Percentiles rank a stretch among this genome's conserved stretches.
Conservation (phyloP, 2,329 filamentous ascomycete genomes). For the Penicillium decumbens region DNA sequence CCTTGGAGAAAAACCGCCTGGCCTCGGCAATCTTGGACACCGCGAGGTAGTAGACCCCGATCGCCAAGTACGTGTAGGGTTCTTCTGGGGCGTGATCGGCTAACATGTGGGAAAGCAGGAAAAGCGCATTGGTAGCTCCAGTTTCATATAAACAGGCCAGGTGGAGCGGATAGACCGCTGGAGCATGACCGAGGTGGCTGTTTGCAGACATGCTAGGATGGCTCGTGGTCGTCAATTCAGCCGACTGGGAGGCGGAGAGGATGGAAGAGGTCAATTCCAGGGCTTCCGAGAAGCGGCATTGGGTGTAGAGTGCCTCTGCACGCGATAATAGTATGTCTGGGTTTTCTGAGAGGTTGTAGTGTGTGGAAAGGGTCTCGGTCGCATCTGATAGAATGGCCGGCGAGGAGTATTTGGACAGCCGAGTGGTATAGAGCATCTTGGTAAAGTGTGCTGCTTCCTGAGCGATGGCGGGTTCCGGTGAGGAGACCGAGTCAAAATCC, state of each 20-base stretch:
- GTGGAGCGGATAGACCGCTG: constrained; percentile 75
- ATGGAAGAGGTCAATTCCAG: constrained; percentile 78
- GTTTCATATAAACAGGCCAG: constrained; percentile 88
- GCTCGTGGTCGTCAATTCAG: constrained; percentile 52
- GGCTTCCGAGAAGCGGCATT: constrained; percentile 87
- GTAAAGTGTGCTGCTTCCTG: constrained; percentile 92
- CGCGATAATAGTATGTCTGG: constrained; percentile 85
- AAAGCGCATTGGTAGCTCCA: constrained; percentile 78
- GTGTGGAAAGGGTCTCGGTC: constrained; percentile 84
- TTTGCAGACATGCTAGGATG: constrained; percentile 29
- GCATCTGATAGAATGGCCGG: constrained; percentile 76
- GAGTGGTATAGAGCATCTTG: constrained; percentile 91
- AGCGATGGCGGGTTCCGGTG: constrained; percentile 61
- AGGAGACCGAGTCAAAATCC: constrained; percentile 78
- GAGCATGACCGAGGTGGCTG: constrained; percentile 43
- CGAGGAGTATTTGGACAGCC: constrained; percentile 90
- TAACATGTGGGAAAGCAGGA: constrained; percentile 85
- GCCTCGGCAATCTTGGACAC: constrained; percentile 90
- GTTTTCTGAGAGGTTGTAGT: constrained; percentile 82
- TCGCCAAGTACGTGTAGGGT: constrained; percentile 86
- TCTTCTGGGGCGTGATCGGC: constrained; percentile 89
- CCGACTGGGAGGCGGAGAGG: constrained; percentile 77
- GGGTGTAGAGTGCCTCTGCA: constrained; percentile 87
- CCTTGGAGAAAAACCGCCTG: constrained; percentile 92
- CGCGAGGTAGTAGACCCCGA: constrained; percentile 89